Evolutionary conservation across 306 rosid species (phyloP).

Genomic region (Glycine latifolia): DNA sequence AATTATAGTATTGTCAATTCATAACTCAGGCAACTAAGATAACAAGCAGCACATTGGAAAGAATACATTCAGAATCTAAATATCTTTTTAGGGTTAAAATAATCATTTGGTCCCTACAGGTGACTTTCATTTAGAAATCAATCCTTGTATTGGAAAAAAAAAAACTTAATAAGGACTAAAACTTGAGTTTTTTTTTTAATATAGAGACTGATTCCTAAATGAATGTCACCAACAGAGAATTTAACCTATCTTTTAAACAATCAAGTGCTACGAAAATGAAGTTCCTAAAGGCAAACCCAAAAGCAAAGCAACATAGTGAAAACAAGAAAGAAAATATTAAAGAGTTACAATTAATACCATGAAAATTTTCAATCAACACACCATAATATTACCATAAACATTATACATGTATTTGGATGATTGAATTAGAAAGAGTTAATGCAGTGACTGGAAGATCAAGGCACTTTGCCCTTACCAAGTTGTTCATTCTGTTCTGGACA

Average conservation of each 20-base stretch:
- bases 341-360: neutral
- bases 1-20: conserved; percentile 18
- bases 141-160: neutral
- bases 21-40: conserved; percentile 23
- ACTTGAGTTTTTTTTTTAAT: neutral
- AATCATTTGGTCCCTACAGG: neutral
- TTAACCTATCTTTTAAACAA: neutral
- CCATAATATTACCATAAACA: conserved; percentile 21
- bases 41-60: conserved; percentile 32
- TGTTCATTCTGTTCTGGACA: conserved; percentile 59
- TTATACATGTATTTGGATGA: conserved; percentile 1
- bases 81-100: neutral
- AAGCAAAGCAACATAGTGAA: conserved; percentile 34
- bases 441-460: conserved; percentile 32
- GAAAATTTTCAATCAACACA: conserved; percentile 37
- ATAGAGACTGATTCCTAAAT: neutral
- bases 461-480: conserved; percentile 57
- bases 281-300: conserved; percentile 20
- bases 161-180: neutral
- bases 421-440: neutral
- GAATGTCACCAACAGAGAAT: neutral
- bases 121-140: neutral
- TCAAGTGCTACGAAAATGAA: conserved; percentile 6
- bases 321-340: conserved; percentile 1
- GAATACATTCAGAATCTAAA: conserved; percentile 10